phyloP scores from a whole-genome alignment of 2,329 filamentous ascomycete genomes.

The Beauveria sp. region DNA sequence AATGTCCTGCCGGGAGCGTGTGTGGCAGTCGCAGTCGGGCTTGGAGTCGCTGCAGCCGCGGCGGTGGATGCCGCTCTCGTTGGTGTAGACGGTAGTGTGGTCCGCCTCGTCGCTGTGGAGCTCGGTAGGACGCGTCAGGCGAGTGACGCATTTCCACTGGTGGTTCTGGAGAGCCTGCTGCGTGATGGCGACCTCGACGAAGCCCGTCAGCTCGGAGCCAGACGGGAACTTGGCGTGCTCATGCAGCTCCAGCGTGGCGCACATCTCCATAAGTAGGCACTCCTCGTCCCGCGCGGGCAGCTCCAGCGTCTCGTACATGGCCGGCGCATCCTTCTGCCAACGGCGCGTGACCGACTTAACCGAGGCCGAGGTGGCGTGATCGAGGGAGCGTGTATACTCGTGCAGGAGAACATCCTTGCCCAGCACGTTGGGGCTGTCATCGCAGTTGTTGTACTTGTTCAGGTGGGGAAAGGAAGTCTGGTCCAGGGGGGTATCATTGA shows the following conservation, averaged over 20 bases:
- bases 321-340: constrained; percentile 53
- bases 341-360: constrained; percentile 44
- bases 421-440: constrained; percentile 41
- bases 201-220: constrained; percentile 52
- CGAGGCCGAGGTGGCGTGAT: constrained; percentile 49
- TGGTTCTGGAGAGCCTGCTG: constrained; percentile 46
- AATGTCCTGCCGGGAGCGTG: constrained; percentile 39
- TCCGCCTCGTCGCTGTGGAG: constrained; percentile 38
- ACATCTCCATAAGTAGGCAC: constrained; percentile 54
- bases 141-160: constrained; percentile 54
- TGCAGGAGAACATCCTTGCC: constrained; percentile 48
- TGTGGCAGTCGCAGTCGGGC: constrained; percentile 43
- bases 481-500: constrained; percentile 36
- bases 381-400: constrained; percentile 48
- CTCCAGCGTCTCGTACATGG: constrained; percentile 45
- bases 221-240: constrained; percentile 49
- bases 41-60: constrained; percentile 42
- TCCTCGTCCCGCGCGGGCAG: constrained; percentile 40
- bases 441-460: constrained; percentile 44
- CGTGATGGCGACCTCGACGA: constrained; percentile 52
- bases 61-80: constrained; percentile 46
- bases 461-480: constrained; percentile 48
- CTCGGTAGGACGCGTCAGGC: constrained; percentile 49
- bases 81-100: constrained; percentile 36
- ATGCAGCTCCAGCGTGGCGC: constrained; percentile 52